phyloP scores from a whole-genome alignment of 768 basidiomycete species.

The Russula griseocarnosa region DNA sequence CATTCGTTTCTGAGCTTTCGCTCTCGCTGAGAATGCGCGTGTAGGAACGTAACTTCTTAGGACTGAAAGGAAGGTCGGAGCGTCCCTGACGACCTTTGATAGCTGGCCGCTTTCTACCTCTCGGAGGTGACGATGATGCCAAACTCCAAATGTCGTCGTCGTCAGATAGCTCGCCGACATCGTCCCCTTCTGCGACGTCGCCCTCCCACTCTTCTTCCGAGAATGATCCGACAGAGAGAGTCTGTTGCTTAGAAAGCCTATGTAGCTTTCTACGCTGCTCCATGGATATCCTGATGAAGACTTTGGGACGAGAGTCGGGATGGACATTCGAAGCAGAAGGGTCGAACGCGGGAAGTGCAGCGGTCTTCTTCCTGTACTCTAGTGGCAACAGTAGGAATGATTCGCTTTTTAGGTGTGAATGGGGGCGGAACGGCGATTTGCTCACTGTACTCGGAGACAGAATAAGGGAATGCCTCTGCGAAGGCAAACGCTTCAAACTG shows the following conservation, averaged over 20 bases:
- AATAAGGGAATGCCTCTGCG: slow-evolving; percentile 18
- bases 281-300: slow-evolving; percentile 35
- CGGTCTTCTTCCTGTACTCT: slow-evolving; percentile 47
- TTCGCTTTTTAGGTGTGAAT: background rate
- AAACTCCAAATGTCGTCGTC: slow-evolving; percentile 22
- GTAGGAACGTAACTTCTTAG: slow-evolving; percentile 52
- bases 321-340: slow-evolving; percentile 58
- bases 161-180: slow-evolving; percentile 22
- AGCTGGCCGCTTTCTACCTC: slow-evolving; percentile 26
- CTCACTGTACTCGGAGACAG: slow-evolving; percentile 27
- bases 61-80: slow-evolving; percentile 60
- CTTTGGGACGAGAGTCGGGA: slow-evolving; percentile 51
- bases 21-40: slow-evolving; percentile 39
- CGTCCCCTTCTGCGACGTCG: slow-evolving; percentile 27
- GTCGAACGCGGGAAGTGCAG: slow-evolving; percentile 51
- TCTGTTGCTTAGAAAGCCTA: slow-evolving; percentile 1
- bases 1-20: slow-evolving; percentile 35
- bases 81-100: slow-evolving; percentile 18
- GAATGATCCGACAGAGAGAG: slow-evolving; percentile 27
- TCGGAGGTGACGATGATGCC: slow-evolving; percentile 15
- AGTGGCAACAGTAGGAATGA: background rate
- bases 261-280: slow-evolving; percentile 24
- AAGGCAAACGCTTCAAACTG: slow-evolving; percentile 22
- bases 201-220: slow-evolving; percentile 37
- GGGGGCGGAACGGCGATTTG: background rate